phyloP scores from a whole-genome alignment of 2,329 filamentous ascomycete species.

The Claviceps paspali region DNA sequence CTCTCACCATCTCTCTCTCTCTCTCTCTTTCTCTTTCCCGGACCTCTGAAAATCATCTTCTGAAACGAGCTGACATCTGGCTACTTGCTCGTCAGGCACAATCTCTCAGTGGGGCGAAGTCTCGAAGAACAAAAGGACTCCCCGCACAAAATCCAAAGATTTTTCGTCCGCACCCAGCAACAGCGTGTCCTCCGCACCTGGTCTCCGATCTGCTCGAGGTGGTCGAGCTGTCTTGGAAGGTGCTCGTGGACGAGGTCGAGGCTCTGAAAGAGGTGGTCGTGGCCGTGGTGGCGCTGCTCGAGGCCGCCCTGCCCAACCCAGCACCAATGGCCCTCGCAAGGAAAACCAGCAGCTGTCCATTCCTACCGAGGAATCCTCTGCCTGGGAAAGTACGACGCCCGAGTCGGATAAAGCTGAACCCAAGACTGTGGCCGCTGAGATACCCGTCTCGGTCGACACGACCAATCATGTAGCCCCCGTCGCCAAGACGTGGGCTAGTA shows the following conservation, averaged over 20 bases:
- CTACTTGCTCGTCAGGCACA: constrained; percentile 41
- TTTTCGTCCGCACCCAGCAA: constrained; percentile 34
- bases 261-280: constrained; percentile 46
- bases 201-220: constrained; percentile 37
- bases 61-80: constrained; percentile 7
- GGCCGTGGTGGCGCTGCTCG: constrained; percentile 38
- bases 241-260: constrained; percentile 46
- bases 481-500: constrained; percentile 58
- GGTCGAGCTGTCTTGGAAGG: constrained; percentile 46
- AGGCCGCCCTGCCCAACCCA: constrained; percentile 41
- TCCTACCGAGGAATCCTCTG: constrained; percentile 52
- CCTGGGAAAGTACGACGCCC: constrained; percentile 29
- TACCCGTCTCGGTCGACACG: constrained; percentile 20
- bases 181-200: constrained; percentile 29
- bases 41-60: too few species aligned
- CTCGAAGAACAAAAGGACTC: constrained; percentile 63
- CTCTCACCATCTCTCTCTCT: too few species aligned
- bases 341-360: constrained; percentile 42
- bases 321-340: constrained; percentile 47
- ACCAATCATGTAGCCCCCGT: constrained; percentile 24
- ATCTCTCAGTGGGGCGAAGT: constrained; percentile 78
- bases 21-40: too few species aligned
- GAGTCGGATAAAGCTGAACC: constrained; percentile 19
- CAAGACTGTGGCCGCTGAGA: constrained; percentile 17
- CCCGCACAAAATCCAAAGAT: constrained; percentile 59